Percentiles rank a stretch among this genome's conserved stretches.
phyloP scores from a whole-genome alignment of 495 filamentous ascomycete species.

The Trichoderma parareesei region DNA sequence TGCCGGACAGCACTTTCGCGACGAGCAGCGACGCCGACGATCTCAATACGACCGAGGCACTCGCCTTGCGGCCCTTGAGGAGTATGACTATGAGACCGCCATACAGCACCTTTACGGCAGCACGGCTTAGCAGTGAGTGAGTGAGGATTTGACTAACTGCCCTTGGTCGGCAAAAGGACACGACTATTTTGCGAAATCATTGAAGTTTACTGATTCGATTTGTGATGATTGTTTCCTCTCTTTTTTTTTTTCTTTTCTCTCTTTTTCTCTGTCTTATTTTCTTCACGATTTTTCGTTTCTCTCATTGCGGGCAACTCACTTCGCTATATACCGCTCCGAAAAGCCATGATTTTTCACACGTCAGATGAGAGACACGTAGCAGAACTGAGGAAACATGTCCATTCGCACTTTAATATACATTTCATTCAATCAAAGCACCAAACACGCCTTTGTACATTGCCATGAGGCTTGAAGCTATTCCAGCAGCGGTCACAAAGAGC shows the following conservation, averaged over 20 bases:
- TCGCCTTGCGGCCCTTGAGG: conserved; percentile 51
- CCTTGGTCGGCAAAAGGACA: background rate
- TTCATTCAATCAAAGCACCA: background rate
- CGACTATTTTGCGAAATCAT: background rate
- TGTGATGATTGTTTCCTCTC: background rate
- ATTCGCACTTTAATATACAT: background rate
- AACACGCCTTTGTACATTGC: background rate
- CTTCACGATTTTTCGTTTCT: too few species aligned
- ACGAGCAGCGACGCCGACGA: conserved; percentile 67
- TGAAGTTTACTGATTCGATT: conserved; percentile 6
- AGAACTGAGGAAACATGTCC: background rate
- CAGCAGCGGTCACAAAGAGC: background rate
- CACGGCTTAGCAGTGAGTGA: conserved; percentile 1
- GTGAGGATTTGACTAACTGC: background rate
- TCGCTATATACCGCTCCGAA: background rate
- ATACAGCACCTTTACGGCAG: conserved; percentile 18
- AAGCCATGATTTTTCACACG: background rate
- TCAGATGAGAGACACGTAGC: background rate
- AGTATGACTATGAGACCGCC: conserved; percentile 41
- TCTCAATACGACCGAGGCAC: conserved; percentile 73
- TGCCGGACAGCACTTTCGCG: conserved; percentile 61
- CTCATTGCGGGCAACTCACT: background rate
- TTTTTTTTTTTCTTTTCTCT: background rate
- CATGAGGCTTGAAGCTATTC: background rate
- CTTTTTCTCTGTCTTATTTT: background rate